Base-by-base conservation (phyloP, 768 basidiomycete genomes). In the Rhodotorula kratochvilovae region DNA sequence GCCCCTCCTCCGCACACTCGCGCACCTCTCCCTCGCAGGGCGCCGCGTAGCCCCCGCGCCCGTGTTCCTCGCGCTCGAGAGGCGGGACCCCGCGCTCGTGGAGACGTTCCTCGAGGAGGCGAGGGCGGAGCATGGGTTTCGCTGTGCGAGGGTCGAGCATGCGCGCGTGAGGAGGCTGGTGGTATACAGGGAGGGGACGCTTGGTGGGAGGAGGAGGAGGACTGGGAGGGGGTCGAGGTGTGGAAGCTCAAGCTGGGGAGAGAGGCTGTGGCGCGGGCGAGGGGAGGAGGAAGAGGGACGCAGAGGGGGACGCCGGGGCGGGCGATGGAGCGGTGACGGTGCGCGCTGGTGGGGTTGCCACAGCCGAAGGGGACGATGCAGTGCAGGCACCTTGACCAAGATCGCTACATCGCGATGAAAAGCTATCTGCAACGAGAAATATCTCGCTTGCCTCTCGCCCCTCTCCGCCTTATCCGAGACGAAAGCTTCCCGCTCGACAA, bases 11-110 rank as follows among this genome's bases (percentile, higher is more conserved):
- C 50, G 81, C 82, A 33, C 81, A 91, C 29, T 86, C 90, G 29
- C 79, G 91, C 17, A 84, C 84, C 48, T 81, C 82, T 31, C 80
- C 84, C 77, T 45, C 59, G 42, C 39, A n/a, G 31, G 31, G 58
- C 50, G 29, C 25, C 27, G n/a, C 61, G 36, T 42, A 12, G 58
- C 81, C 46, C 73, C 80, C 46, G 87, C 89, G 0, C 81, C 83
- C 1, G 80, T 89, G 53, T 86, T 85, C 76, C 80, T 88, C 64
- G 89, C 87, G 56, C 81, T 95, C 36, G 92, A 95, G 79, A 84
- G 87, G 13, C 86, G 91, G 15, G 92, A 94, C 79, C 85, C 90
- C 1, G 76, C 73, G 0, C 81, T 92, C 51, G 83, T 90, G 56
- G 85, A 88, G 63, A 71, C 65, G 29, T 84, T 89, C 13, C 82